Evolutionary conservation across 2,329 filamentous ascomycete species (phyloP), one percentile per base, ranked within the genome.

Genomic region (Ceratocystis smalleyi): DNA sequence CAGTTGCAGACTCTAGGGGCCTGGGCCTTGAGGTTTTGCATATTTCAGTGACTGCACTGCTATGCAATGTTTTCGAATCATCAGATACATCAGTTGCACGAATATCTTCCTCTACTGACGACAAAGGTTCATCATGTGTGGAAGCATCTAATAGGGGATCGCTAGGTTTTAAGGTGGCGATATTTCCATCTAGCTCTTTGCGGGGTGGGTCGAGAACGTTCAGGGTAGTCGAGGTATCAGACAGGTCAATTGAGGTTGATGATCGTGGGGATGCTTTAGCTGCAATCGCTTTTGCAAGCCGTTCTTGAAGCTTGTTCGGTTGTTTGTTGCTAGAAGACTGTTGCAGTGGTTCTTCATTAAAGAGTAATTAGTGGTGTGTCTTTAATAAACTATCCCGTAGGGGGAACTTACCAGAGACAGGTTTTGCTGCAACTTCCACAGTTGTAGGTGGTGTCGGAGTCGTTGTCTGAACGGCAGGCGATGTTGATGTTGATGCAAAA

Each of bases 271-370:
- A 43, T 15, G 68, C 65, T 64, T 87, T 89, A 66, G 86, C 86
- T 2, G 86, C 89, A 70, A 96, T 83, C 35, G 91, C 94, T 71
- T 89, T 89, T 35, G 92, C 92, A 67, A 99, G 79, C 67, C 91
- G 83, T 72, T 96, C 91, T 72, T 96, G 91, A 54, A 99, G 78
- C 62, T 91, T 84, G 70, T 95, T 91, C 74, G 90, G 94, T 67
- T 82, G 77, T 68, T 71, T 81, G 67, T 79, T 83, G 51, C 81
- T 83, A 4, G 87, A 87, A 24, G 86, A 81, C 71, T 86, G 19
- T 81, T 32, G 24, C 17, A 2, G 35, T 47, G 19, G n/a, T 67
- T 72, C 77, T 78, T 59, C 68, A 62, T 49, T 22, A 40, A 54
- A 35, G 19, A 24, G 51, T 30, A 43, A 27, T 65, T 63, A 59